Percentiles rank a stretch among this genome's conserved stretches.
Evolutionary conservation across 2,329 filamentous ascomycete species (phyloP).

Genomic region (Alternaria metachromatica): DNA sequence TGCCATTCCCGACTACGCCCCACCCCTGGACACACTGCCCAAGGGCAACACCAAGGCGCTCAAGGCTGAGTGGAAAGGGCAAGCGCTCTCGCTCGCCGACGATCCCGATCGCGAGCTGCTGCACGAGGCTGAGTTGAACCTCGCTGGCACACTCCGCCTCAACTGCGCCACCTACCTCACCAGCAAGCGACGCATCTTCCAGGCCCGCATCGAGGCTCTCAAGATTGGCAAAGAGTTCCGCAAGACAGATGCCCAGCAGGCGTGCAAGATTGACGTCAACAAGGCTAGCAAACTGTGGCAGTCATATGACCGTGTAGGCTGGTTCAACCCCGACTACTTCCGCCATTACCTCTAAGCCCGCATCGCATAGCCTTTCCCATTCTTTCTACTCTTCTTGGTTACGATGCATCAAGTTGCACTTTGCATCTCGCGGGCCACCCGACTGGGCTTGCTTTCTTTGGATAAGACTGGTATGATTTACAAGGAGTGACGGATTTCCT

Average conservation of each 20-base stretch:
- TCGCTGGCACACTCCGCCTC: slow-evolving; percentile 81
- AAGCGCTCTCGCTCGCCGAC: slow-evolving; percentile 74
- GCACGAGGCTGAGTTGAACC: slow-evolving; percentile 76
- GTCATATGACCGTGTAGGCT: slow-evolving; percentile 85
- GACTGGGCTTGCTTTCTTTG: slow-evolving; percentile 21
- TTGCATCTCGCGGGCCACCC: slow-evolving; percentile 26
- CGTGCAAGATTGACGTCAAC: slow-evolving; percentile 98
- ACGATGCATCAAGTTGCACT: slow-evolving; percentile 34
- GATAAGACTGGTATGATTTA: slow-evolving; percentile 30
- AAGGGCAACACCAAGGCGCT: slow-evolving; percentile 69
- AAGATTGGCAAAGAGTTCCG: slow-evolving; percentile 81
- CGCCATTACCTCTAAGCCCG: slow-evolving; percentile 49
- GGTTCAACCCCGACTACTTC: slow-evolving; percentile 69
- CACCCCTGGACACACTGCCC: slow-evolving; percentile 70
- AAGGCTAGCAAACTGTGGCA: slow-evolving; percentile 94
- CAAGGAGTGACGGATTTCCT: slow-evolving; percentile 17
- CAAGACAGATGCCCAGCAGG: slow-evolving; percentile 94
- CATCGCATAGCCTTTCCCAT: neutral
- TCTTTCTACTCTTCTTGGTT: neutral
- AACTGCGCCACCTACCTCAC: slow-evolving; percentile 89
- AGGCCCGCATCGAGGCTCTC: slow-evolving; percentile 71
- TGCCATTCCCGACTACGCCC: slow-evolving; percentile 74
- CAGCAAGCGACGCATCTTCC: slow-evolving; percentile 91
- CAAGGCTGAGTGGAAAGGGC: slow-evolving; percentile 88
- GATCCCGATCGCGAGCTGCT: slow-evolving; percentile 70